phyloP scores from a whole-genome alignment of 495 filamentous ascomycete genomes.

The Pyrenula massariospora region DNA sequence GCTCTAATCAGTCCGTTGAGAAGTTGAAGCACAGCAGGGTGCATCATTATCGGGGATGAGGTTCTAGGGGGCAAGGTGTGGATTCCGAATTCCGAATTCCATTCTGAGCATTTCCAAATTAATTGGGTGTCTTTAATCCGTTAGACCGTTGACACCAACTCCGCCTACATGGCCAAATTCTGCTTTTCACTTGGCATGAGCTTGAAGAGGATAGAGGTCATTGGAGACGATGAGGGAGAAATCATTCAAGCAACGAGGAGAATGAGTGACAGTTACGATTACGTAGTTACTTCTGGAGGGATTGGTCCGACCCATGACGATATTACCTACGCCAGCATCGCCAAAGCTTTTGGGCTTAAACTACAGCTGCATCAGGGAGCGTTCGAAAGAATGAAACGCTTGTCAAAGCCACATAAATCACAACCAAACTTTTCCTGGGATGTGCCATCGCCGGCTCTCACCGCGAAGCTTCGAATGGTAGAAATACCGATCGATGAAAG shows the following conservation, averaged over 20 bases:
- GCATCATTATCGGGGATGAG: constrained; percentile 93
- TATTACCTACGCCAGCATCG: constrained; percentile 91
- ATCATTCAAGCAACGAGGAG: constrained; percentile 78
- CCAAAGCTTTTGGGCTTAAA: constrained; percentile 70
- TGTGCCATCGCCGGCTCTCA: constrained; percentile 60
- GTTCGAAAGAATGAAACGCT: constrained; percentile 67
- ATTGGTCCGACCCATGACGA: constrained; percentile 99
- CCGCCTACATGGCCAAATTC: constrained; percentile 79
- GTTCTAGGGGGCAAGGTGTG: constrained; percentile 88
- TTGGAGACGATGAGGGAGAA: constrained; percentile 79
- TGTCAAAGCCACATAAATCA: constrained; percentile 58
- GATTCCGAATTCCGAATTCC: neutral
- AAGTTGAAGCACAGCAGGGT: constrained; percentile 56
- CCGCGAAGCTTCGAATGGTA: constrained; percentile 81
- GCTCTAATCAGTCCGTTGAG: no score
- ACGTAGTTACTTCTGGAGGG: constrained; percentile 88
- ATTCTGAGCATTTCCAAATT: neutral
- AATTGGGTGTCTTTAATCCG: neutral
- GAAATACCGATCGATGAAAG: constrained; percentile 64
- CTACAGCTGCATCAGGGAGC: constrained; percentile 66
- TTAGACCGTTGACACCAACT: constrained; percentile 85
- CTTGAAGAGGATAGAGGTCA: constrained; percentile 81
- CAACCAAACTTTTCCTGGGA: constrained; percentile 80
- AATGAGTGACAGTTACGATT: constrained; percentile 82
- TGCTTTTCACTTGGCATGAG: constrained; percentile 87